Percentiles rank a stretch among this genome's conserved stretches.
These are phyloP conservation scores for Umbelopsis sp. DNA, from an alignment of 192 early-diverging fungal genomes.

Conservation along the genomic window DNA sequence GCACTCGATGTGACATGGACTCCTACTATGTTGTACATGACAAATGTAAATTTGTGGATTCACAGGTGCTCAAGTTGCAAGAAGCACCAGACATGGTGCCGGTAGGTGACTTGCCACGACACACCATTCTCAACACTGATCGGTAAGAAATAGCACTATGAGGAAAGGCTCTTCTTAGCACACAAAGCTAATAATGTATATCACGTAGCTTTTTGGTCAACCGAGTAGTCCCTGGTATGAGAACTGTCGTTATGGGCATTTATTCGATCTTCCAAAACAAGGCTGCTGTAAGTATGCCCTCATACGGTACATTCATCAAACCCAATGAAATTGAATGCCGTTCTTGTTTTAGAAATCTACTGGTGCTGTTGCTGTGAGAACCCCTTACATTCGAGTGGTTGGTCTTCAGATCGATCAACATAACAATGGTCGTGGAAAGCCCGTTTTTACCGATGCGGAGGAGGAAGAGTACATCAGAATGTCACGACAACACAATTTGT, in stretches of 20 bases:
- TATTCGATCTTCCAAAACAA: conserved; percentile 92
- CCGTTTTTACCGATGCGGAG: conserved; percentile 85
- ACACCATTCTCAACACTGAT: conserved; percentile 89
- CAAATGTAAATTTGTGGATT: conserved; percentile 95
- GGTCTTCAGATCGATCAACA: conserved; percentile 86
- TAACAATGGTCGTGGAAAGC: conserved; percentile 53
- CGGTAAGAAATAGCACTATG: conserved; percentile 40
- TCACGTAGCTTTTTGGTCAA: conserved; percentile 73
- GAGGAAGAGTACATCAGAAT: conserved; percentile 91
- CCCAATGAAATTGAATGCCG: not conserved
- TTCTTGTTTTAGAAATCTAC: conserved; percentile 56
- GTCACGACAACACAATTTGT: conserved; percentile 85
- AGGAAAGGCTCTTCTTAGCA: too few species aligned
- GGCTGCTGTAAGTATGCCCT: conserved; percentile 34
- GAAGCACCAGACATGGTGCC: conserved; percentile 97
- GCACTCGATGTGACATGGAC: conserved; percentile 65
- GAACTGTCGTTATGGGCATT: conserved; percentile 92
- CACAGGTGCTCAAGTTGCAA: conserved; percentile 96
- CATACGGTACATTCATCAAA: not conserved
- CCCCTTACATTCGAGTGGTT: conserved; percentile 92
- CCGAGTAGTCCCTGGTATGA: conserved; percentile 90
- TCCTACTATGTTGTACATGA: conserved; percentile 95
- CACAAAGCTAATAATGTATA: not conserved
- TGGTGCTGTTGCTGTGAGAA: conserved; percentile 87
- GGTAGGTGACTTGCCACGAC: conserved; percentile 96